These are phyloP conservation scores for Stachybotrys chartarum DNA, from an alignment of 2,329 filamentous ascomycete species.

Conservation along the genomic window DNA sequence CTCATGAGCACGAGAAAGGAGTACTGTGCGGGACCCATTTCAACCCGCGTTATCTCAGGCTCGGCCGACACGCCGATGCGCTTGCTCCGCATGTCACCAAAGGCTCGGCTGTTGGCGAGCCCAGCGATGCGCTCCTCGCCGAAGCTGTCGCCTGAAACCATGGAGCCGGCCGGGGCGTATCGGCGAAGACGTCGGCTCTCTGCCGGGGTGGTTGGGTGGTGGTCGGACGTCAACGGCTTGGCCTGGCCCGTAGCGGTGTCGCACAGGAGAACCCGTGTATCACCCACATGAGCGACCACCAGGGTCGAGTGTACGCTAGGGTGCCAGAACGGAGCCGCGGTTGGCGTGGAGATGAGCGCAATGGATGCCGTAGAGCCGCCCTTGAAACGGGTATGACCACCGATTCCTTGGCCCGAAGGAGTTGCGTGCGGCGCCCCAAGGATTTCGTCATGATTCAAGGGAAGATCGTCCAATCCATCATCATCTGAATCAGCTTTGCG, in stretches of 20 bases:
- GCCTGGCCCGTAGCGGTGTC: conserved; percentile 76
- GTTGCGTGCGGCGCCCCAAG: conserved; percentile 54
- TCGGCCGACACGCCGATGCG: conserved; percentile 91
- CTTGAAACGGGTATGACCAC: conserved; percentile 73
- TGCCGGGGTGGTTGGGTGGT: conserved; percentile 81
- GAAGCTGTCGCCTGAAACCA: conserved; percentile 85
- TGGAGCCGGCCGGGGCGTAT: conserved; percentile 67
- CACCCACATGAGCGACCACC: conserved; percentile 83
- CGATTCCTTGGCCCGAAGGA: conserved; percentile 57
- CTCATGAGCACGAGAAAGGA: conserved; percentile 82
- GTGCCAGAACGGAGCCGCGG: conserved; percentile 91
- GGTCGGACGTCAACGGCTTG: conserved; percentile 78
- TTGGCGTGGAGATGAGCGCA: conserved; percentile 86
- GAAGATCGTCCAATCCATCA: conserved; percentile 61
- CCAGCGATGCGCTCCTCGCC: conserved; percentile 94
- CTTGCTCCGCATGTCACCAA: conserved; percentile 88
- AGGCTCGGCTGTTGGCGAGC: conserved; percentile 86
- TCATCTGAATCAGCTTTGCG: conserved; percentile 71
- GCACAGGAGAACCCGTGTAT: conserved; percentile 86
- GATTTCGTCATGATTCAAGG: conserved; percentile 79
- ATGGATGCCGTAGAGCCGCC: conserved; percentile 90
- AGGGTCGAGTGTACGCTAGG: conserved; percentile 78
- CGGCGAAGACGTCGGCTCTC: conserved; percentile 79
- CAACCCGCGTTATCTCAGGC: conserved; percentile 74
- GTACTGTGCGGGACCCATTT: conserved; percentile 78